Base-by-base conservation (phyloP, 495 filamentous ascomycete genomes). In the Aspergillus nidulans region DNA sequence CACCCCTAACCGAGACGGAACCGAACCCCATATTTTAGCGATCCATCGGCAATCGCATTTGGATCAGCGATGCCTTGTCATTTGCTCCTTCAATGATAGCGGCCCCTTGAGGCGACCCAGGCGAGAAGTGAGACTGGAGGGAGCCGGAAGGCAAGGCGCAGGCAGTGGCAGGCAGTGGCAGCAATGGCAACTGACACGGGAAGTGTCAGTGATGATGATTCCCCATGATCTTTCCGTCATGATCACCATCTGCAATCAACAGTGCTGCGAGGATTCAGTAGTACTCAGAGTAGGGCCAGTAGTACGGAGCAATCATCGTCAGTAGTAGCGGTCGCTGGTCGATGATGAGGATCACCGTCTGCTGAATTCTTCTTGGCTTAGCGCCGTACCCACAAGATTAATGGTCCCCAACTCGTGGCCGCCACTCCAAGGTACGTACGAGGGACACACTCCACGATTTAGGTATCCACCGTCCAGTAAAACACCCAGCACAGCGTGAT, bases 301-400 rank as follows among this genome's bases (percentile, higher is more conserved):
- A n/a, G n/a, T n/a, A n/a, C n/a, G n/a, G n/a, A n/a, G n/a, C n/a
- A n/a, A n/a, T n/a, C n/a, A n/a, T n/a, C n/a, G n/a, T n/a, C n/a
- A n/a, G n/a, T n/a, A n/a, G n/a, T n/a, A n/a, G n/a, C n/a, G n/a
- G n/a, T n/a, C n/a, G n/a, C n/a, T n/a, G n/a, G n/a, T 55, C 49
- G 56, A 52, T 60, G 61, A 63, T 60, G 61, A 63, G 57, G 61
- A 63, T 63, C 61, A 63, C 49, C 61, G 24, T 38, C 57, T 55
- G 49, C 52, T 20, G 12, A 46, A 15, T 41, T 44, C 56, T 59
- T 41, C 53, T 59, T 55, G 57, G 60, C n/a, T 53, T 30, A 39
- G 57, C 24, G 36, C 36, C n/a, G 15, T 39, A n/a, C n/a, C n/a
- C n/a, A n/a, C n/a, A n/a, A n/a, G n/a, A n/a, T n/a, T n/a, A n/a